Percentiles rank a stretch among this genome's conserved stretches.
Evolutionary conservation across 345 rosid species (phyloP).

Genomic region (Rhizophora apiculata): DNA sequence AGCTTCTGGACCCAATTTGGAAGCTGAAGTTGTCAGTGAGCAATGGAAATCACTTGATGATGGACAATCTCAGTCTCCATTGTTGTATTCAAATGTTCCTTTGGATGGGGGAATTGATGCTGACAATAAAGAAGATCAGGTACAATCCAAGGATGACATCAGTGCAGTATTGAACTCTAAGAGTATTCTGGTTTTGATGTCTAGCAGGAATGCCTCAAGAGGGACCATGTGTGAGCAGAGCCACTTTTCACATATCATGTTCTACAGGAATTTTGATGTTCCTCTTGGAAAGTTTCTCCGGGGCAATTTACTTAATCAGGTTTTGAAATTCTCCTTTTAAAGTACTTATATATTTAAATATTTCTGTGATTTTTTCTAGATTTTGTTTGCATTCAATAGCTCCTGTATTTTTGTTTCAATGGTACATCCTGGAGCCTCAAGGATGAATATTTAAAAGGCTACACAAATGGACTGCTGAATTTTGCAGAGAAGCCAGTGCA

Average conservation of each 20-base stretch:
- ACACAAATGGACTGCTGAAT: slow-evolving; percentile 25
- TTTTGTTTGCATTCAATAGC: not conserved
- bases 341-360: slow-evolving; percentile 1
- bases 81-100: slow-evolving; percentile 28
- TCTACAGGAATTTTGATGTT: slow-evolving; percentile 80
- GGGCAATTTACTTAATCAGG: slow-evolving; percentile 83
- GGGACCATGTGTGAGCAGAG: slow-evolving; percentile 85
- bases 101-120: slow-evolving; percentile 28
- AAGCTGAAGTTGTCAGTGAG: slow-evolving; percentile 28
- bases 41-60: slow-evolving; percentile 36
- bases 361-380: not conserved
- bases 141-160: slow-evolving; percentile 38
- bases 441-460: slow-evolving; percentile 10
- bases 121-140: slow-evolving; percentile 30
- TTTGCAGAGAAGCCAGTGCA: slow-evolving; percentile 67
- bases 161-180: slow-evolving; percentile 49
- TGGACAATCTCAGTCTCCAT: slow-evolving; percentile 32
- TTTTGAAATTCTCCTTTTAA: slow-evolving; percentile 23
- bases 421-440: not conserved
- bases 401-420: no score
- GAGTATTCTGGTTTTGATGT: slow-evolving; percentile 90
- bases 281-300: slow-evolving; percentile 85
- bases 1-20: slow-evolving; percentile 28
- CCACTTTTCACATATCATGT: slow-evolving; percentile 89
- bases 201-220: slow-evolving; percentile 59